A percentile compares a stretch with the other conserved stretches of the same genome.
phyloP scores from a whole-genome alignment of 768 basidiomycete species.

The Hericium coralloides region DNA sequence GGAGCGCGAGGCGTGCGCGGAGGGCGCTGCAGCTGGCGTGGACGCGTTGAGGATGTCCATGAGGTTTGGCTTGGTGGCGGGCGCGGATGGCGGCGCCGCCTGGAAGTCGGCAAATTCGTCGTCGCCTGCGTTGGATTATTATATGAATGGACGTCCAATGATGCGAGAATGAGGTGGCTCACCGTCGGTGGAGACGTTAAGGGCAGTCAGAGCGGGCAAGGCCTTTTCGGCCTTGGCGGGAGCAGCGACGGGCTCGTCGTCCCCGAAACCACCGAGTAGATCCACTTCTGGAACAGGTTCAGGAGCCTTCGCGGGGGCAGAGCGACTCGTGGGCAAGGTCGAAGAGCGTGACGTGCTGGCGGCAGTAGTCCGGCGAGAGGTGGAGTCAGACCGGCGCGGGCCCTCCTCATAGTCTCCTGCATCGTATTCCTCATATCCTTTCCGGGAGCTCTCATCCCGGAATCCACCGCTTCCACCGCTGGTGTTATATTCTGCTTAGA shows the following conservation, averaged over 20 bases:
- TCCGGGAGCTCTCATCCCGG: conserved; percentile 45
- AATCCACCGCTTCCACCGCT: conserved; percentile 47
- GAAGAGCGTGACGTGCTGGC: conserved; percentile 17
- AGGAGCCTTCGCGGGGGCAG: conserved; percentile 28
- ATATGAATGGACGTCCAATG: background rate
- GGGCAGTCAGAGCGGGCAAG: conserved; percentile 34
- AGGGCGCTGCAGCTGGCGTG: background rate
- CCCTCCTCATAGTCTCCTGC: conserved; percentile 95
- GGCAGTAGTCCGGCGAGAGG: background rate
- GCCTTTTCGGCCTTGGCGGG: conserved; percentile 40
- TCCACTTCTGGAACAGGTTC: conserved; percentile 46
- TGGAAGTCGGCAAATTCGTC: conserved; percentile 88
- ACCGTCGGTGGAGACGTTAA: conserved; percentile 18
- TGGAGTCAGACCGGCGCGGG: conserved; percentile 25
- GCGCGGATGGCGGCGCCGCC: conserved; percentile 49
- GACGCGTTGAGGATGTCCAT: conserved; percentile 2
- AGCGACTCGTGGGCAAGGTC: conserved; percentile 21
- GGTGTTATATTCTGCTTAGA: conserved; percentile 9
- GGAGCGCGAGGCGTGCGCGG: conserved; percentile 7
- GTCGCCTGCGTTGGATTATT: conserved; percentile 28
- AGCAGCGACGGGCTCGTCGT: conserved; percentile 42
- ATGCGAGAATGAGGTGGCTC: background rate
- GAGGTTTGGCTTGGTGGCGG: conserved; percentile 20
- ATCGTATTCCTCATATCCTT: conserved; percentile 88
- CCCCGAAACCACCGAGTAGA: conserved; percentile 64